A percentile compares a stretch with the other conserved stretches of the same genome.
Conservation (phyloP, 805 yeast genomes). For the Metschnikowia bowlesiae region DNA sequence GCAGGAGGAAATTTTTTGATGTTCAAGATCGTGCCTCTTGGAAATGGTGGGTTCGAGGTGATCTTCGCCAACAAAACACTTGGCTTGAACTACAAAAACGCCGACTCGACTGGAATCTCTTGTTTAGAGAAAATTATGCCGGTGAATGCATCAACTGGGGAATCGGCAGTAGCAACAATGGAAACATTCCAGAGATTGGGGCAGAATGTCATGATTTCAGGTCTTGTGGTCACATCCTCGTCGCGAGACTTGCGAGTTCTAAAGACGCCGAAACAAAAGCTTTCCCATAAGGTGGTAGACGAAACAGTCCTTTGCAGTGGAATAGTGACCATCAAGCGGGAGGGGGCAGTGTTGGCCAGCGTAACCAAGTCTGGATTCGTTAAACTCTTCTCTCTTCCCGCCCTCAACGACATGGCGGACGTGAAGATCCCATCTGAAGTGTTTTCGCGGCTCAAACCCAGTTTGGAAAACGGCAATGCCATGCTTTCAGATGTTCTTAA, state of each 20-base stretch:
- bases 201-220: slow-evolving; percentile 58
- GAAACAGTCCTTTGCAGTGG: slow-evolving; percentile 46
- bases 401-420: slow-evolving; percentile 54
- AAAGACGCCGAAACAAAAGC: slow-evolving; percentile 55
- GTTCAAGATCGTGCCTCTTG: slow-evolving; percentile 61
- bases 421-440: slow-evolving; percentile 34
- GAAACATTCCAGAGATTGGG: slow-evolving; percentile 54
- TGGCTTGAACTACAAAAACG: slow-evolving; percentile 31
- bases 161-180: slow-evolving; percentile 59
- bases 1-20: slow-evolving; percentile 62
- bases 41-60: slow-evolving; percentile 56
- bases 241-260: slow-evolving; percentile 58
- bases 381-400: slow-evolving; percentile 52
- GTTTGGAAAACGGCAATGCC: slow-evolving; percentile 20
- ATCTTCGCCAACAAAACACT: slow-evolving; percentile 43
- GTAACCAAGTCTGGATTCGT: slow-evolving; percentile 45
- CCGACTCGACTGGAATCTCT: slow-evolving; percentile 45
- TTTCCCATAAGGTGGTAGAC: slow-evolving; percentile 59
- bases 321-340: slow-evolving; percentile 40
- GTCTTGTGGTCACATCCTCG: slow-evolving; percentile 55
- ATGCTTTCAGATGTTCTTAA: slow-evolving; percentile 32
- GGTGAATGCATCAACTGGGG: slow-evolving; percentile 55
- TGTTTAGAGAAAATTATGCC: slow-evolving; percentile 56
- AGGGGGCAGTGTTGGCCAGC: slow-evolving; percentile 46
- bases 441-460: slow-evolving; percentile 19